These are phyloP conservation scores for Solanum habrochaites DNA, from an alignment of 257 asterid genomes.

Conservation along the genomic window DNA sequence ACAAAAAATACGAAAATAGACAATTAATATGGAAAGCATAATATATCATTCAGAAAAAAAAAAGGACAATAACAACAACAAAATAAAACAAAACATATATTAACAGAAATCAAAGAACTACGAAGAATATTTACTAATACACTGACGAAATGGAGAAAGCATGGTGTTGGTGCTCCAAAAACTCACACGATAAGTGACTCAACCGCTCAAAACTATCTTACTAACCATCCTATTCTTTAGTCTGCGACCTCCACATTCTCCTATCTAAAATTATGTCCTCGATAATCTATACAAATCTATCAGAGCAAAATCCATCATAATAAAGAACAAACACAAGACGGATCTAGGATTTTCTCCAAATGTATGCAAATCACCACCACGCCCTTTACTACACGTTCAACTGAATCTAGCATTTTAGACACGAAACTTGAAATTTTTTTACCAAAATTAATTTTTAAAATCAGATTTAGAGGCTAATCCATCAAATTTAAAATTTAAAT, in stretches of 20 bases:
- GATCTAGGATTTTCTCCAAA: background rate
- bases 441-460: too few species aligned
- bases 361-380: background rate
- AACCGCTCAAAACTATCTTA: background rate
- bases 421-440: too few species aligned
- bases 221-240: background rate
- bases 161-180: too few species aligned
- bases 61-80: too few species aligned
- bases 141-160: too few species aligned
- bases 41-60: too few species aligned
- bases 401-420: background rate
- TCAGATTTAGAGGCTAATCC: background rate
- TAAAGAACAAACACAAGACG: background rate
- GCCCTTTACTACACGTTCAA: background rate
- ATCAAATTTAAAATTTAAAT: background rate
- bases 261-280: background rate
- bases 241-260: fast-evolving
- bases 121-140: background rate
- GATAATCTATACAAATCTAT: background rate
- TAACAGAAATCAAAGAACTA: too few species aligned
- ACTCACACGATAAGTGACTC: background rate
- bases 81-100: too few species aligned
- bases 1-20: background rate
- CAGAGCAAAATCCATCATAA: background rate
- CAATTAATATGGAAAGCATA: background rate